Base-by-base conservation (phyloP, 2,329 filamentous ascomycete genomes). In the Sclerotinia minor region DNA sequence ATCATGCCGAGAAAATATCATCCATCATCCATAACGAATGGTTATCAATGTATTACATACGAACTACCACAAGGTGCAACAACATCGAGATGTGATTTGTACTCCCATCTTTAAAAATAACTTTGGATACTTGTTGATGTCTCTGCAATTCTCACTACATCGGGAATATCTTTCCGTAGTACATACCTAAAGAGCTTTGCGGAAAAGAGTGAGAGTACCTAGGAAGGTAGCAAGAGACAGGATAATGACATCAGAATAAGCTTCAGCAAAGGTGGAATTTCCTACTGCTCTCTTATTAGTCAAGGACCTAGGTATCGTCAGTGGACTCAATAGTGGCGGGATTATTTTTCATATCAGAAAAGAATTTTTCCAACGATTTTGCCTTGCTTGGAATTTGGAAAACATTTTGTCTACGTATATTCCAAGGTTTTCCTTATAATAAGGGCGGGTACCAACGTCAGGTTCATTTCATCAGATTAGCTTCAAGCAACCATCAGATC, bases 21-120 rank as follows among this genome's bases (percentile, higher is more conserved):
- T n/a, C n/a, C n/a, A 60, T 64, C 61, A n/a, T 50, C 61, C 19
- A 54, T n/a, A 15, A 17, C 63, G 63, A 65, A 65, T 55, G 3
- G 50, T 8, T 24, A 57, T 54, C 63, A 54, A 24, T 17, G 35
- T n/a, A 65, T 65, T 65, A 55, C 63, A 19, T 44, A 32, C 24
- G 35, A 13, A 15, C 38, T 17, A 17, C 38, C 61, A 57, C 17
- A 21, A 21, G 11, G 19, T 19, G 3, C 19, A 35, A 29, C 19
- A 41, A 5, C 26, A 24, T 17, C 11, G 52, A 64, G 29, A 32
- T 45, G 8, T 29, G 24, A 41, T 29, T 29, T 21, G 24, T 53
- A 21, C 49, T 45, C 49, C 9, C n/a, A n/a, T 41, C 13, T 41
- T 64, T n/a, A 13, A 15, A 35, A 11, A 32, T n/a, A 21, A 63